phyloP scores from a whole-genome alignment of 768 basidiomycete genomes.

The Auriscalpium microsporum region DNA sequence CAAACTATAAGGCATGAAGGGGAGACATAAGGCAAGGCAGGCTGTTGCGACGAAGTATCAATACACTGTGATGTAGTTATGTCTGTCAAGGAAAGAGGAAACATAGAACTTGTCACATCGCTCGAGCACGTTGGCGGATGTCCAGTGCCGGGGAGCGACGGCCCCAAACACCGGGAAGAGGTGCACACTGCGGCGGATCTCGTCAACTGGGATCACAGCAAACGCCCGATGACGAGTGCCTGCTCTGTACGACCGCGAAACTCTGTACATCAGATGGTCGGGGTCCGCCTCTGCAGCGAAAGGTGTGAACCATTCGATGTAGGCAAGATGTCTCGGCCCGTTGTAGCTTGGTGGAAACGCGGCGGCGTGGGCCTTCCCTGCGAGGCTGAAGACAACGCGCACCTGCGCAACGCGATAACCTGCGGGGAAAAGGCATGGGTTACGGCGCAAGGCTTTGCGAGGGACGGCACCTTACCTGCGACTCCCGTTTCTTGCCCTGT shows the following conservation, averaged over 20 bases:
- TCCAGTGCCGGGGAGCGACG: conserved; percentile 6
- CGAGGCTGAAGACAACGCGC: background rate
- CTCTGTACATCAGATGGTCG: background rate
- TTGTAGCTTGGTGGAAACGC: background rate
- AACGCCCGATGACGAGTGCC: background rate
- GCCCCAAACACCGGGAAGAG: conserved; percentile 5
- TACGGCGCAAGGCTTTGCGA: background rate
- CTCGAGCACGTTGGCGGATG: conserved; percentile 8
- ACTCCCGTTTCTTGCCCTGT: background rate
- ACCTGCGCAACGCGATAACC: conserved; percentile 1
- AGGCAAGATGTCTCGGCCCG: background rate
- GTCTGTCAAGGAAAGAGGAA: conserved; percentile 3
- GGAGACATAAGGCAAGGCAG: no score
- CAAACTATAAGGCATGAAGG: no score
- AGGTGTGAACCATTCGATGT: conserved; percentile 1
- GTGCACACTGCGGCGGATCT: conserved; percentile 7
- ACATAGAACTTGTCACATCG: conserved; percentile 5
- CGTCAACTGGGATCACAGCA: conserved; percentile 2
- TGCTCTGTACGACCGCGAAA: background rate
- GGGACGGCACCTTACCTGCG: background rate
- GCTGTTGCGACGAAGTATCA: background rate
- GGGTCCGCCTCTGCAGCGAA: background rate
- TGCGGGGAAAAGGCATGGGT: background rate
- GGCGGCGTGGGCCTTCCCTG: background rate
- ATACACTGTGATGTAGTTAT: background rate